These are phyloP conservation scores for Lotus japonicus DNA, from an alignment of 306 rosid genomes.

Conservation along the genomic window DNA sequence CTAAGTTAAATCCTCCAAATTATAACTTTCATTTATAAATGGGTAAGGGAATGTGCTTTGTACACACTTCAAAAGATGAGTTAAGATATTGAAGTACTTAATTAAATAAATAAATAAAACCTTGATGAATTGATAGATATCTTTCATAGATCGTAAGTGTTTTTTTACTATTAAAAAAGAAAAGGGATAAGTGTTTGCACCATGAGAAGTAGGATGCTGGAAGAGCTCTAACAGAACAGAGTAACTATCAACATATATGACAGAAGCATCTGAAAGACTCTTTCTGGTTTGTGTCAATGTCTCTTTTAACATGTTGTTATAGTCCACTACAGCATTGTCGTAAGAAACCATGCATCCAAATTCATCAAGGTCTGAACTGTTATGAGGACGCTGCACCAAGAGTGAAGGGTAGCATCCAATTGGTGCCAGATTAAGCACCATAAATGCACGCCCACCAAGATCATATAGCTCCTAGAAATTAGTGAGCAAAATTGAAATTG, in stretches of 20 bases:
- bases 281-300: constrained; percentile 37
- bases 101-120: too few relatives aligned
- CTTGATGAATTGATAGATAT: background rate
- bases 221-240: constrained; percentile 51
- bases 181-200: constrained; percentile 25
- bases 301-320: constrained; percentile 61
- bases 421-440: constrained; percentile 79
- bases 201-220: constrained; percentile 61
- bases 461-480: constrained; percentile 56
- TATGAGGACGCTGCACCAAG: constrained; percentile 49
- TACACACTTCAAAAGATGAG: background rate
- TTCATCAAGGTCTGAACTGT: constrained; percentile 54
- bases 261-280: constrained; percentile 49
- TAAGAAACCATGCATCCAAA: constrained; percentile 69
- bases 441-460: constrained; percentile 69
- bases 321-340: constrained; percentile 57
- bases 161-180: background rate
- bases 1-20: too few relatives aligned
- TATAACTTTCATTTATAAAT: too few relatives aligned
- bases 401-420: constrained; percentile 83
- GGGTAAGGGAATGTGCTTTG: too few relatives aligned
- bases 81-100: background rate
- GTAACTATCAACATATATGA: constrained; percentile 52
- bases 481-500: background rate
- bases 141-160: background rate